Conservation (phyloP, 2,329 filamentous ascomycete genomes). For the Xylariaceae sp. region DNA sequence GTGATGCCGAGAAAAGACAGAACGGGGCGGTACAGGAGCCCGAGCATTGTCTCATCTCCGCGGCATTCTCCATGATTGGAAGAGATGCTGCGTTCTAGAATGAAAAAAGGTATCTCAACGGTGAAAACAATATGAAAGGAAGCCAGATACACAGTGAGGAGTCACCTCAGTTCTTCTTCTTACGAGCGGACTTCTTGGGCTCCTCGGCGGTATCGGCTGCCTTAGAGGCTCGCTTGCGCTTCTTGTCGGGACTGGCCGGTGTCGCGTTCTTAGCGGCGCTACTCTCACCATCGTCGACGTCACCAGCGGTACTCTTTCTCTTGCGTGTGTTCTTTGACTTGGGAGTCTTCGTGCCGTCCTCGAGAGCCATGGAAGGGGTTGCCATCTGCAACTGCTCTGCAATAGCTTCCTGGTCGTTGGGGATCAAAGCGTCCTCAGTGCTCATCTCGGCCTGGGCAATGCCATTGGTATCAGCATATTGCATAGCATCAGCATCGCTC, state of each 20-base stretch:
- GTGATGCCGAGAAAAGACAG: constrained; percentile 5
- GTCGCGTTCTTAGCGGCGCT: constrained; percentile 37
- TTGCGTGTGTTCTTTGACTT: constrained; percentile 55
- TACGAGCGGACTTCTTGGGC: constrained; percentile 58
- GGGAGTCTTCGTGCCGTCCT: constrained; percentile 53
- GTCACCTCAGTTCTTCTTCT: constrained; percentile 50
- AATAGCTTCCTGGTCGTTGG: constrained; percentile 55
- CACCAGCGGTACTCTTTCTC: constrained; percentile 53
- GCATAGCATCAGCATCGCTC: constrained; percentile 58
- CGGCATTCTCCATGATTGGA: constrained; percentile 1
- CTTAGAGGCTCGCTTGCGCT: constrained; percentile 61
- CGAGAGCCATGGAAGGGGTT: constrained; percentile 31
- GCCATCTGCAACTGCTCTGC: constrained; percentile 56
- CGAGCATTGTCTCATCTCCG: background rate
- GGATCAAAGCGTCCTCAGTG: constrained; percentile 40
- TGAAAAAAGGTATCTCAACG: constrained; percentile 12
- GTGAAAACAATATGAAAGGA: constrained; percentile 6
- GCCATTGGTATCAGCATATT: constrained; percentile 58
- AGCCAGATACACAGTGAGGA: constrained; percentile 1
- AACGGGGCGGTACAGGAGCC: background rate
- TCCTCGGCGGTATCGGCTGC: constrained; percentile 53
- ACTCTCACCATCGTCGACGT: constrained; percentile 43
- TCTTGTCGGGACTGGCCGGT: constrained; percentile 59
- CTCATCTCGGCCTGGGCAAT: constrained; percentile 53
- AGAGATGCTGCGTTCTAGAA: constrained; percentile 4